Base-by-base conservation (phyloP, 345 rosid genomes). In the Euphorbia tirucalli region DNA sequence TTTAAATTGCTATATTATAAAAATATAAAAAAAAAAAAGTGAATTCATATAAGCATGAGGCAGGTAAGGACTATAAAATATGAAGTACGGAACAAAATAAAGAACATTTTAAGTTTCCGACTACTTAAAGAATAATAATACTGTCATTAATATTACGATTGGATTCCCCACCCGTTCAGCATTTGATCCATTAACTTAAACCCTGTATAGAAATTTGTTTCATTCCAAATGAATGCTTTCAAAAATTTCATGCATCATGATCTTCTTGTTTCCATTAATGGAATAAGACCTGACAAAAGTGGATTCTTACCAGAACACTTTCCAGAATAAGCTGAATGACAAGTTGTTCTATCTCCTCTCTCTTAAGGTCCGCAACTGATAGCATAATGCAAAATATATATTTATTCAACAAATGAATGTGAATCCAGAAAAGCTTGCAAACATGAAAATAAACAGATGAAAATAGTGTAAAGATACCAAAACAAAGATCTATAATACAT, bases 311-410 rank as follows among this genome's bases (percentile, higher is more conserved):
- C 90, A 93, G 74, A 80, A 86, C 85, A 61, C 79, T 88, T 64
- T 85, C 93, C 52, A 87, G 71, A 65, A 92, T 82, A 73, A 94
- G 92, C 77, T 79, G 90, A 65, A 89, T 64, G 27, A 85, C 89
- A 35, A 92, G 90, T 69, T 89, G 87, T 73, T 94, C 97, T 69
- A 89, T 75, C 74, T 86, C 89, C 74, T 92, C 97, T 77, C 85
- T 88, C 78, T 83, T 92, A 24, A 90, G 82, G 70, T 77, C 81
- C 65, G 83, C 83, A 79, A 89, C 98, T 93, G 82, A 30, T 14
- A n/a, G 3, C 30, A 30, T 35, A 16, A 52, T 27, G 31, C 31
- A 65, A 65, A 65, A 27, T 7, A n/a, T 48, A 48, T 52, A 52
- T 52, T 4, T 5, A 25, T 27, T 65, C 14, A 22, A 41, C 49